phyloP scores from a whole-genome alignment of 768 basidiomycete species.

The Boletus reticuloceps region DNA sequence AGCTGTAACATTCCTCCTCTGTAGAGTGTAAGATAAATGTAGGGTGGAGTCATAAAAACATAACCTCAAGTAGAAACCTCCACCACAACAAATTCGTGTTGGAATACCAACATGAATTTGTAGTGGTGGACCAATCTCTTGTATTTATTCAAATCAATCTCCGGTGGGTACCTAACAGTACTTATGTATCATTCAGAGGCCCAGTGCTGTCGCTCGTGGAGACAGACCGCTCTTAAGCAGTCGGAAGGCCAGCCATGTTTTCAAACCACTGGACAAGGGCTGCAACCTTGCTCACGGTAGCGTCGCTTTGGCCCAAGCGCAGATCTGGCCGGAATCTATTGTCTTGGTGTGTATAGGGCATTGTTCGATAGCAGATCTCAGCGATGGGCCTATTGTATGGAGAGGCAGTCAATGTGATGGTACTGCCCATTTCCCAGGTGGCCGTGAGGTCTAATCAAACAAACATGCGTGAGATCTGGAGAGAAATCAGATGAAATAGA shows the following conservation, averaged over 20 bases:
- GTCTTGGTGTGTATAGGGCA: conserved; percentile 64
- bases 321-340: conserved; percentile 66
- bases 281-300: conserved; percentile 64
- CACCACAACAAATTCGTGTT: too few species aligned
- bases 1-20: too few species aligned
- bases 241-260: conserved; percentile 58
- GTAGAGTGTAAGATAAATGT: too few species aligned
- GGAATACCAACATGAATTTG: too few species aligned
- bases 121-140: too few species aligned
- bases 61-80: too few species aligned
- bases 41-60: too few species aligned
- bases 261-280: conserved; percentile 71
- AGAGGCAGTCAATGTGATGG: conserved; percentile 62
- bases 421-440: conserved; percentile 41
- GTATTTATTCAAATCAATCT: too few species aligned
- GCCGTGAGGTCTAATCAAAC: conserved; percentile 49
- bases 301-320: conserved; percentile 66
- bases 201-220: conserved; percentile 11
- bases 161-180: too few species aligned
- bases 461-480: conserved; percentile 17
- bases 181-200: background rate
- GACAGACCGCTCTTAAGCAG: conserved; percentile 6
- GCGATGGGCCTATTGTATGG: conserved; percentile 58
- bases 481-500: conserved; percentile 8
- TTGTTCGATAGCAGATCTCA: conserved; percentile 76